Evolutionary conservation across 306 rosid genomes (phyloP), one percentile per base, ranked within the genome.

Genomic region (Inga laurina): DNA sequence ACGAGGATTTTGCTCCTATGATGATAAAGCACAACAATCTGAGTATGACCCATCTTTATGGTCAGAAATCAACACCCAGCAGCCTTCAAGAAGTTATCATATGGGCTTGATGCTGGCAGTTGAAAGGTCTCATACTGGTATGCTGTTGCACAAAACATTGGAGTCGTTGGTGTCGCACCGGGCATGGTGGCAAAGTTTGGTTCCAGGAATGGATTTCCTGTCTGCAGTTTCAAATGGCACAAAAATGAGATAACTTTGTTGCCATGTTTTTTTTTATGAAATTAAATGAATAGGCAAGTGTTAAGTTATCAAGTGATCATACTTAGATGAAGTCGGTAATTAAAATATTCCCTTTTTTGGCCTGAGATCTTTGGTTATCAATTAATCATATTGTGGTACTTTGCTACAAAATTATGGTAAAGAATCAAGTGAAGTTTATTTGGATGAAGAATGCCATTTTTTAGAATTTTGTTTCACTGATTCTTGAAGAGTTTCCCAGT

Each of bases 41-140:
- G 68, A 69, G 59, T 72, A 74, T 19, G 41, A 72, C 6, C 9
- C 81, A 52, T 67, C 72, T 41, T 37, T 61, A 62, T 73, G 21
- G n/a, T 57, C 81, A 21, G 21, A 74, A 84, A 86, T 91, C 66
- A 94, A 74, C 98, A 94, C 37, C 95, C 95, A 19, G 93, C 94
- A 7, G 97, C 98, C 89, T 91, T 94, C 81, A 92, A 75, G 83
- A 94, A 91, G 86, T 89, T 90, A 83, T 94, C 97, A 76, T 92
- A 92, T 2, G 98, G 98, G 80, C 90, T 89, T 13, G 97, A 82
- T 43, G 89, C 86, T 64, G 94, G 98, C 56, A 94, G 84, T 84
- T 89, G 93, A 76, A 94, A 92, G 84, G 91, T 62, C 79, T 87
- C 83, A 10, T 88, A 82, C 74, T 92, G 95, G 84, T 77, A 90